Percentiles rank a stretch among this genome's conserved stretches.
Conservation (phyloP, 306 rosid species). For the Potentilla sterilis region DNA sequence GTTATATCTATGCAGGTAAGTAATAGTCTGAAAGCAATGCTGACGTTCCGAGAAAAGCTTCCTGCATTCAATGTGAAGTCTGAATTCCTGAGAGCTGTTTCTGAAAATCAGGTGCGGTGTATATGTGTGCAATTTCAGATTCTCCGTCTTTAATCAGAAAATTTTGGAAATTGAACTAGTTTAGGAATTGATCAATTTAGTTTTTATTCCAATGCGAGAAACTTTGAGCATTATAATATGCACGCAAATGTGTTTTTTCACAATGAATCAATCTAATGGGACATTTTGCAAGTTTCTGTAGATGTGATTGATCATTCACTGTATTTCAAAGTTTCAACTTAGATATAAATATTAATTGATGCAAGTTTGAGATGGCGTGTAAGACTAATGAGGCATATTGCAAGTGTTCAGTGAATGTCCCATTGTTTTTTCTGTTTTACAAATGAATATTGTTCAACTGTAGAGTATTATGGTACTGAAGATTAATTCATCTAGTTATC, state of each 20-base stretch:
- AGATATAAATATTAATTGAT: not conserved
- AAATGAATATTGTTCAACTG: not conserved
- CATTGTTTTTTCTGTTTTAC: not conserved
- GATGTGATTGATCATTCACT: not conserved
- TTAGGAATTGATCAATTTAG: not conserved
- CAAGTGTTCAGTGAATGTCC: not conserved
- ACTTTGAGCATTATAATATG: not conserved
- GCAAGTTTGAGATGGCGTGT: not conserved
- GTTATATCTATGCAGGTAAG: slow-evolving; percentile 47
- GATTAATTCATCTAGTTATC: not conserved
- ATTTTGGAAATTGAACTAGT: not conserved
- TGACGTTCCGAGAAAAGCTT: slow-evolving; percentile 73
- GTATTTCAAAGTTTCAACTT: not conserved
- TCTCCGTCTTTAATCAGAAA: not conserved
- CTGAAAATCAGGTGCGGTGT: slow-evolving; percentile 68
- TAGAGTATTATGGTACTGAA: not conserved
- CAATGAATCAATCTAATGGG: not conserved
- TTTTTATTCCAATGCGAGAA: not conserved
- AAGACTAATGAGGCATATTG: not conserved
- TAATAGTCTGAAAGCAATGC: slow-evolving; percentile 59
- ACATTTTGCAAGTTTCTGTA: not conserved
- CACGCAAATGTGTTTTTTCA: no score
- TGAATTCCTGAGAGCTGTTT: slow-evolving; percentile 72
- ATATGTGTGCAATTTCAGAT: not conserved
- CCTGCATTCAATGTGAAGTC: slow-evolving; percentile 85